These are phyloP conservation scores for Penicillium paradoxum DNA, from an alignment of 495 filamentous ascomycete species.

Conservation along the genomic window DNA sequence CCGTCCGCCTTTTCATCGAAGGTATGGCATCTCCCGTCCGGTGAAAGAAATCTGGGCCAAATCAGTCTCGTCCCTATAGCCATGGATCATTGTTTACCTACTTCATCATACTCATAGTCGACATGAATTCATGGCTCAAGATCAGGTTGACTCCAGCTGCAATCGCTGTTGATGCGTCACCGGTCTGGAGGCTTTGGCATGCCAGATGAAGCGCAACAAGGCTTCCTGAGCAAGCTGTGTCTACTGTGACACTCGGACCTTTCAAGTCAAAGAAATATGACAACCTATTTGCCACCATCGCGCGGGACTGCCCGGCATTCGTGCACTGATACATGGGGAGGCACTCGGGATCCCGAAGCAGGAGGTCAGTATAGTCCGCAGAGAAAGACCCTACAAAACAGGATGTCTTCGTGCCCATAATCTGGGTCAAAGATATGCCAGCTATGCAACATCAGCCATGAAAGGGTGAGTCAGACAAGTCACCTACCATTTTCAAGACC, in stretches of 20 bases:
- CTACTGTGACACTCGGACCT: constrained; percentile 43
- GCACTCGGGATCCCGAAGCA: constrained; percentile 26
- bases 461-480: neutral
- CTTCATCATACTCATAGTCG: constrained; percentile 21
- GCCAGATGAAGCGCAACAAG: constrained; percentile 49
- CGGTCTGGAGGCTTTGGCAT: constrained; percentile 35
- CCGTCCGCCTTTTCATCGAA: constrained; percentile 37
- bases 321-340: constrained; percentile 32
- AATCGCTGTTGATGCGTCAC: constrained; percentile 37
- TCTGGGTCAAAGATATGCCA: constrained; percentile 22
- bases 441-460: constrained; percentile 14
- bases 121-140: constrained; percentile 25
- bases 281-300: constrained; percentile 41
- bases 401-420: constrained; percentile 46
- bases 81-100: neutral
- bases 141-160: constrained; percentile 34
- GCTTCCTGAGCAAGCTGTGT: constrained; percentile 50
- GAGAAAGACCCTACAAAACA: constrained; percentile 41
- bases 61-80: neutral
- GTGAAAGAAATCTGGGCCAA: constrained; percentile 19
- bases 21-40: constrained; percentile 29
- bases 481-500: constrained; percentile 44
- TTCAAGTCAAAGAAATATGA: constrained; percentile 41
- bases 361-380: constrained; percentile 29
- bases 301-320: constrained; percentile 28